Conservation (phyloP, 306 rosid species). For the Alnus rubra region DNA sequence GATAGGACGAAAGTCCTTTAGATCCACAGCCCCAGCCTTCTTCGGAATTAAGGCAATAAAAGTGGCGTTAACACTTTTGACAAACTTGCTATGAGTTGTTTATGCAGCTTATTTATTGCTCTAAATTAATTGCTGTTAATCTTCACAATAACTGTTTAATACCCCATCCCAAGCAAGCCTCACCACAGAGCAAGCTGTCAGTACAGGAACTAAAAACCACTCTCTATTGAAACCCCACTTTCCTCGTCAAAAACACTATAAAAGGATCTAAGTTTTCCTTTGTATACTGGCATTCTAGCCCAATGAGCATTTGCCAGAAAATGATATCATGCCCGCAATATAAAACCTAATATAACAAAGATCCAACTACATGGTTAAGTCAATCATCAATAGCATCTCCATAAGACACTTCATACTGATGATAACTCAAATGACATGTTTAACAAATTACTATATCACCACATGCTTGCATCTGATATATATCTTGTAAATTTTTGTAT, state of each 20-base stretch:
- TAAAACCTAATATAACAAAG: neutral
- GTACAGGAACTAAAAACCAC: neutral
- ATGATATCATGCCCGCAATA: neutral
- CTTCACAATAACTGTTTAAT: too few relatives aligned
- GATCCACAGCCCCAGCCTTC: too few relatives aligned
- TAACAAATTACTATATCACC: neutral
- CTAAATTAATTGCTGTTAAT: too few relatives aligned
- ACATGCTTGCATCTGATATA: neutral
- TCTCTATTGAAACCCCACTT: neutral
- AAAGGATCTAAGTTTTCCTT: neutral
- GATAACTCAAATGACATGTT: neutral
- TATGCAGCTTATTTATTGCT: too few relatives aligned
- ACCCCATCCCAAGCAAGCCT: neutral
- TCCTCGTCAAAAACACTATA: neutral
- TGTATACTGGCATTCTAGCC: neutral
- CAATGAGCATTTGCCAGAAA: neutral
- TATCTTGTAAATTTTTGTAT: neutral
- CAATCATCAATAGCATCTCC: neutral
- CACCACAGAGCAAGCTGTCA: too few relatives aligned
- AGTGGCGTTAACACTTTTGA: too few relatives aligned
- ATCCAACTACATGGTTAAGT: neutral
- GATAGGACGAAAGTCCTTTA: too few relatives aligned
- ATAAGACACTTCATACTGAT: neutral
- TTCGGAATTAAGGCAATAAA: too few relatives aligned
- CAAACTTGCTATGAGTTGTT: too few relatives aligned